Evolutionary conservation across 352 stramenopile genomes (phyloP), one percentile per base, ranked within the genome.

Genomic region (Globisporangium nunn): DNA sequence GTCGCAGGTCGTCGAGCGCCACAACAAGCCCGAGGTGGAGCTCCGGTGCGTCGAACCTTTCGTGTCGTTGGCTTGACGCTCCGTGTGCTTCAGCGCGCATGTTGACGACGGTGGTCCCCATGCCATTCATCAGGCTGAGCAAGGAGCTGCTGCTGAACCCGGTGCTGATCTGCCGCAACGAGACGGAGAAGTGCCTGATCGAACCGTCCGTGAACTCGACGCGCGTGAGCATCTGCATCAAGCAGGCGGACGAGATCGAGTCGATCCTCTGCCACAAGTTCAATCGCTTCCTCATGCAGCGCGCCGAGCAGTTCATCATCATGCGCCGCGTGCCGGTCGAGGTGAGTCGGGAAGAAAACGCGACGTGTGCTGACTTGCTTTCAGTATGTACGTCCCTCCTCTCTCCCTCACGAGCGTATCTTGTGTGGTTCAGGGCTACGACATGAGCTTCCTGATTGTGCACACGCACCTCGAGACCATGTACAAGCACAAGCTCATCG

Each of bases 1-100:
- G n/a, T 98, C 93, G 56, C 91, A 98, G 63, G 86, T 89, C 23
- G 90, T 98, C 48, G 94, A 98, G 77, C 84, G 94, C 58, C 94
- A 98, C 74, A 98, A 98, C 78, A 98, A 98, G 61, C 94, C 94
- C 8, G 94, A 98, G 70, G 79, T 98, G 35, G 93, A 98, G 65
- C 68, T 97, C 46, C 79, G 82, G 87, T 95, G 65, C 59, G 75
- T 73, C 14, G 11, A 23, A 23, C 23, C 23, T 23, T 23, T 23
- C 23, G 23, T 23, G 23, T 23, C 23, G 23, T 23, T 23, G 23
- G 23, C 23, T 23, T 23, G 23, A 23, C 23, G 23, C 23, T 23
- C 23, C 23, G 23, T 23, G 23, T 23, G 23, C 23, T 23, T 23
- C 23, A 23, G 31, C 45, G 41, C 14, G 30, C 5, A 1, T 15